Evolutionary conservation across 2,329 filamentous ascomycete species (phyloP).

Genomic region (Aspergillus ochraceoroseus): DNA sequence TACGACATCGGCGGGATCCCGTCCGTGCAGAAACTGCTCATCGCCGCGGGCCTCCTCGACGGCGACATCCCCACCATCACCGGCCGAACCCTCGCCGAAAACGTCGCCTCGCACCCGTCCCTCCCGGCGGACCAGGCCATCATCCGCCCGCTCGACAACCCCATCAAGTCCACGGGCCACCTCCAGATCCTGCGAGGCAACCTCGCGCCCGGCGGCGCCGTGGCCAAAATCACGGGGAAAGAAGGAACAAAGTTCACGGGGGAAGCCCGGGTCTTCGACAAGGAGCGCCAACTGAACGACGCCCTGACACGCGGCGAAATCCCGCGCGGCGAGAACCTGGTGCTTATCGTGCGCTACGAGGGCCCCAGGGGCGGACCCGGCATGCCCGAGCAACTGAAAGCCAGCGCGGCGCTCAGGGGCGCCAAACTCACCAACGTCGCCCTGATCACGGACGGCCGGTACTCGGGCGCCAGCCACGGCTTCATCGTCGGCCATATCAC

Average conservation of each 20-base stretch:
- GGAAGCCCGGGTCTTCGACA: constrained; percentile 77
- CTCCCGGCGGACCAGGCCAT: constrained; percentile 75
- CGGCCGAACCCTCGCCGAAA: constrained; percentile 75
- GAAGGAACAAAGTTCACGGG: constrained; percentile 80
- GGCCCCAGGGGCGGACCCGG: constrained; percentile 89
- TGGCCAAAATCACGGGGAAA: constrained; percentile 95
- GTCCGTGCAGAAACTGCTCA: constrained; percentile 77
- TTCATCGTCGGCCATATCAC: constrained; percentile 93
- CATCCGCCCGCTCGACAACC: constrained; percentile 73
- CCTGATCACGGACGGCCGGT: constrained; percentile 86
- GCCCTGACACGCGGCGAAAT: constrained; percentile 69
- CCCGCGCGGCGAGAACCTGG: constrained; percentile 71
- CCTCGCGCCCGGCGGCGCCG: constrained; percentile 79
- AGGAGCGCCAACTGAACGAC: constrained; percentile 71
- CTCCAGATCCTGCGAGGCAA: constrained; percentile 85
- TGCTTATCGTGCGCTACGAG: constrained; percentile 87
- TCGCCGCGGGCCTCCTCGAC: constrained; percentile 69
- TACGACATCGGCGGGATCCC: constrained; percentile 82
- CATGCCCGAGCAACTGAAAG: constrained; percentile 92
- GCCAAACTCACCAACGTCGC: constrained; percentile 82
- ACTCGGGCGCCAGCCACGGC: constrained; percentile 80
- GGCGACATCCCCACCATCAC: constrained; percentile 76
- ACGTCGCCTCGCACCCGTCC: constrained; percentile 70
- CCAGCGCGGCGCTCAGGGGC: constrained; percentile 86
- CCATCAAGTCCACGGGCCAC: constrained; percentile 82